These are phyloP conservation scores for Harringtonia lauricola DNA, from an alignment of 2,329 filamentous ascomycete species.

Conservation along the genomic window DNA sequence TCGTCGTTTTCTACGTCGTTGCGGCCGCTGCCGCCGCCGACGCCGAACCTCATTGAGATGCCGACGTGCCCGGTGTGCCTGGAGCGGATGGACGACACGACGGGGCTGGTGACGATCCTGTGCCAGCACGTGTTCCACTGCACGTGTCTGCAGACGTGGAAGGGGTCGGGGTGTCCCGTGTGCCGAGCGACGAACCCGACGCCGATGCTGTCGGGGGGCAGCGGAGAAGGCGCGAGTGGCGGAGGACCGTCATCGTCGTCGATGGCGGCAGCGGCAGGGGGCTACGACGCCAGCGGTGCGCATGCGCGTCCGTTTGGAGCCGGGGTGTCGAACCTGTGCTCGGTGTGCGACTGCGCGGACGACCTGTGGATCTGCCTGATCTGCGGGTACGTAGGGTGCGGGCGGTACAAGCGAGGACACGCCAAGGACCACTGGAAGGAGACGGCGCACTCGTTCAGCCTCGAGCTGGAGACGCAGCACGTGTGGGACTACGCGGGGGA, in stretches of 20 bases:
- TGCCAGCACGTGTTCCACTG: slow-evolving; percentile 98
- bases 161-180: slow-evolving; percentile 84
- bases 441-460: slow-evolving; percentile 79
- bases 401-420: slow-evolving; percentile 86
- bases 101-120: slow-evolving; percentile 85
- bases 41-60: slow-evolving; percentile 77
- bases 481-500: slow-evolving; percentile 98
- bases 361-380: slow-evolving; percentile 95
- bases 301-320: slow-evolving; percentile 46
- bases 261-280: not conserved
- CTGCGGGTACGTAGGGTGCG: slow-evolving; percentile 86
- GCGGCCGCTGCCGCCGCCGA: slow-evolving; percentile 54
- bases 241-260: slow-evolving; percentile 5
- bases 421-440: slow-evolving; percentile 90
- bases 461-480: slow-evolving; percentile 87
- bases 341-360: slow-evolving; percentile 64
- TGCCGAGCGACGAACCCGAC: slow-evolving; percentile 69
- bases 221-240: not conserved
- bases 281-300: slow-evolving; percentile 35
- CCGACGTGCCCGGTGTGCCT: slow-evolving; percentile 95
- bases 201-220: slow-evolving; percentile 9
- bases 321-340: slow-evolving; percentile 60
- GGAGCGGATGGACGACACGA: slow-evolving; percentile 97
- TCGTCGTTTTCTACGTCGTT: slow-evolving; percentile 16
- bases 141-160: slow-evolving; percentile 92